Evolutionary conservation across 441 rosid genomes (phyloP).

Genomic region (Capsella rubella): DNA sequence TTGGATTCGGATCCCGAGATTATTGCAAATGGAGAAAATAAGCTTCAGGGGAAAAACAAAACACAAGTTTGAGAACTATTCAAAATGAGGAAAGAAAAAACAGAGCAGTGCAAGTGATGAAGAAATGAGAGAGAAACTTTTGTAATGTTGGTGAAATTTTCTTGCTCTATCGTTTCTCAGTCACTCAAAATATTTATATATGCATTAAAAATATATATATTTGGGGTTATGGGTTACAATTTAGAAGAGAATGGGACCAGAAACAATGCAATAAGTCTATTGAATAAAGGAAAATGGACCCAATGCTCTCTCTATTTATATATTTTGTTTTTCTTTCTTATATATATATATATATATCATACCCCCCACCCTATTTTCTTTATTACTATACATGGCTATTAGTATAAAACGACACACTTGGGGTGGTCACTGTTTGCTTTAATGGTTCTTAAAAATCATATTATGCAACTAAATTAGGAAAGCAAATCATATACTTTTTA

Average conservation of each 20-base stretch:
- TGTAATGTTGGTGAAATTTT: slow-evolving; percentile 19
- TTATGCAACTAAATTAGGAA: not conserved
- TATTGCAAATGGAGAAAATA: slow-evolving; percentile 4
- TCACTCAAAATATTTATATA: slow-evolving; percentile 43
- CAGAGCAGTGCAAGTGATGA: slow-evolving; percentile 28
- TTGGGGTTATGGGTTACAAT: slow-evolving; percentile 18
- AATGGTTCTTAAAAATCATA: not conserved
- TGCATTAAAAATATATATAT: slow-evolving; percentile 29
- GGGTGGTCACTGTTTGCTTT: slow-evolving; percentile 31
- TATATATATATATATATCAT: not conserved
- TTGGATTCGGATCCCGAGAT: slow-evolving; percentile 35
- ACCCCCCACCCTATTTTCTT: slow-evolving; percentile 22
- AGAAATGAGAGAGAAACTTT: slow-evolving; percentile 27
- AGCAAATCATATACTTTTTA: not conserved
- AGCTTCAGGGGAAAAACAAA: not conserved
- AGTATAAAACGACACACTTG: slow-evolving; percentile 31
- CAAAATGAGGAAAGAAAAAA: slow-evolving; percentile 28
- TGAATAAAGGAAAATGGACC: slow-evolving; percentile 48
- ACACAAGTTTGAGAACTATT: slow-evolving; percentile 27
- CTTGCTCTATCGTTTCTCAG: slow-evolving; percentile 31
- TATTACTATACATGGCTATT: slow-evolving; percentile 1
- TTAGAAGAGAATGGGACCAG: slow-evolving; percentile 36
- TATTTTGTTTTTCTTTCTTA: slow-evolving; percentile 5
- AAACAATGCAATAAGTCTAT: slow-evolving; percentile 38
- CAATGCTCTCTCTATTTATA: slow-evolving; percentile 27